These are phyloP conservation scores for Phytopythium kandeliae DNA, from an alignment of 352 stramenopile genomes.

Conservation along the genomic window DNA sequence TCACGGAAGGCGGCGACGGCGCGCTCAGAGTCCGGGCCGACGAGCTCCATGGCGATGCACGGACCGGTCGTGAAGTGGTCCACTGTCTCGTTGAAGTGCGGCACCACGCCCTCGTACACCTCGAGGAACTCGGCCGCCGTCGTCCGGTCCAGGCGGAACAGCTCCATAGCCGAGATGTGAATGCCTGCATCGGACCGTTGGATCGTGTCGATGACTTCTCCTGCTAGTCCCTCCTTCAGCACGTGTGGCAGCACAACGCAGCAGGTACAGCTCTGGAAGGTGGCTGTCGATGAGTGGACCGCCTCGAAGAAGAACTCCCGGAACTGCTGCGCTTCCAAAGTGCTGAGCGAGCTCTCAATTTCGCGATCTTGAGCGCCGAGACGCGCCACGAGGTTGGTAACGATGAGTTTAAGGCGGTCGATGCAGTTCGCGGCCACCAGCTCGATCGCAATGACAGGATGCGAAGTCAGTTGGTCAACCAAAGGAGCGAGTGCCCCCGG, in stretches of 20 bases:
- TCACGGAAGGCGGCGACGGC: slow-evolving; percentile 73
- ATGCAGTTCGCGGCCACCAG: slow-evolving; percentile 73
- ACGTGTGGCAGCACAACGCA: slow-evolving; percentile 91
- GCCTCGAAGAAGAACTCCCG: slow-evolving; percentile 62
- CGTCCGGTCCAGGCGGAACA: slow-evolving; percentile 86
- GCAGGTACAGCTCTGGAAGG: slow-evolving; percentile 87
- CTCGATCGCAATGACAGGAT: slow-evolving; percentile 61
- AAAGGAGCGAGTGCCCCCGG: slow-evolving; percentile 15
- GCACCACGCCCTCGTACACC: slow-evolving; percentile 89
- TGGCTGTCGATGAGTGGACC: slow-evolving; percentile 52
- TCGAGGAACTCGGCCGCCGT: slow-evolving; percentile 90
- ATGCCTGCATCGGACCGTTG: slow-evolving; percentile 50
- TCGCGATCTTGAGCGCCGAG: slow-evolving; percentile 37
- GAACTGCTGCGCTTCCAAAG: slow-evolving; percentile 51
- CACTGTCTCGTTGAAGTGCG: slow-evolving; percentile 87
- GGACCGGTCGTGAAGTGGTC: slow-evolving; percentile 86
- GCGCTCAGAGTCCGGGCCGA: slow-evolving; percentile 42
- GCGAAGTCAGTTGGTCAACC: slow-evolving; percentile 30
- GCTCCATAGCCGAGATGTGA: slow-evolving; percentile 81
- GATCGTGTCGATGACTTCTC: slow-evolving; percentile 84
- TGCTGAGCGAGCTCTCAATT: slow-evolving; percentile 42
- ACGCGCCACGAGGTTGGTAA: slow-evolving; percentile 29
- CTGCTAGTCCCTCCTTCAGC: slow-evolving; percentile 79
- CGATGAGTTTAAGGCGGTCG: slow-evolving; percentile 50
- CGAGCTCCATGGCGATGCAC: slow-evolving; percentile 89